Evolutionary conservation across 345 rosid genomes (phyloP), one percentile per base, ranked within the genome.

Genomic region (Lumnitzera littorea): DNA sequence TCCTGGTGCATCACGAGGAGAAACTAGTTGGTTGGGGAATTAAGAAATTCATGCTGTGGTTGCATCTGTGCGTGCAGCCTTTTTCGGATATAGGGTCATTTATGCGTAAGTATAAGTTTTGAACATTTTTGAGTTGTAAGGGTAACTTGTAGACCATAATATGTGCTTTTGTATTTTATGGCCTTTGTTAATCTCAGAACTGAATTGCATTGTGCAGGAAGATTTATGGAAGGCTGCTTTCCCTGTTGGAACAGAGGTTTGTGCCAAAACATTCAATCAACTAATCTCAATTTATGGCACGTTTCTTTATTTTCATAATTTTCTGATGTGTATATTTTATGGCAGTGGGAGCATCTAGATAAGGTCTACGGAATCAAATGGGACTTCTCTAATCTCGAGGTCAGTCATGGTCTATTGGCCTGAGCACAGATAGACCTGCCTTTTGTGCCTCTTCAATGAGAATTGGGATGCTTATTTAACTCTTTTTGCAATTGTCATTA

Each of bases 201-300:
- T 48, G 17, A 52, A 59, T 59, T 65, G 20, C 71, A 29, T 60
- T 53, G 24, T 81, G 67, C 72, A 92, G 98, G 94, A 92, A 69
- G 98, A 85, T 70, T 70, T 92, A 25, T 92, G 98, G 98, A 87
- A 75, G 76, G 78, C 66, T 48, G 87, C 76, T 14, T 87, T 87
- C 68, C 96, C 96, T 12, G 96, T 92, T 65, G 99, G 99, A 49
- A 86, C 95, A 2, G 99, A 91, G 98, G 98, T 91, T 75, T 58
- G 74, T 41, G n/a, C 41, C 58, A 23, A 53, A 57, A 46, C 17
- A 60, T 51, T 52, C 14, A 5, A 24, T 69, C 70, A 43, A 6
- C 27, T 27, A 24, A 1, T 56, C 14, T 52, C 60, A 49, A 48
- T 24, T 67, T 53, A 8, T 48, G 24, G 16, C 41, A 3, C 25